These are phyloP conservation scores for Pseudognaphalium luteoalbum DNA, from an alignment of 129 eudicot genomes.

Conservation along the genomic window DNA sequence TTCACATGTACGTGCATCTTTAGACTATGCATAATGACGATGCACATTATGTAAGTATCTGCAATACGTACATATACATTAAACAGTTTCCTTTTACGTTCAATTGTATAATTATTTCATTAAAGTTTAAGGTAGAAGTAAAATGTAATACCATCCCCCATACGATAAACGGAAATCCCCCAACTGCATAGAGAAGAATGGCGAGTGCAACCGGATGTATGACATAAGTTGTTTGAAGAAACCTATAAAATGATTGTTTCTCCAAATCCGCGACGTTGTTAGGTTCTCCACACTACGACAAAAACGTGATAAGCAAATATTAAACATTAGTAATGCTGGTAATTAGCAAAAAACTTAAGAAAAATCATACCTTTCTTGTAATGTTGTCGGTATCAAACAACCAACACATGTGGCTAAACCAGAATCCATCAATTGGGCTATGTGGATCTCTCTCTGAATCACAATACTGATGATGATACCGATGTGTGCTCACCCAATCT, in stretches of 20 bases:
- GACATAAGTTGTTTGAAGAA: slow-evolving; percentile 3
- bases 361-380: slow-evolving; percentile 16
- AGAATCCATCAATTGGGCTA: slow-evolving; percentile 41
- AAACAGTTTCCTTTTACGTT: background rate
- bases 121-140: background rate
- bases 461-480: slow-evolving; percentile 44
- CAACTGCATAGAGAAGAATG: slow-evolving; percentile 8
- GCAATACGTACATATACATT: background rate
- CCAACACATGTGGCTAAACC: slow-evolving; percentile 49
- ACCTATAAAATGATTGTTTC: slow-evolving; percentile 10
- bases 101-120: background rate
- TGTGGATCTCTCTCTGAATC: slow-evolving; percentile 42
- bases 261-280: background rate
- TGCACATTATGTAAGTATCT: background rate
- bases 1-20: background rate
- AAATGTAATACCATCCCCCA: slow-evolving; percentile 11
- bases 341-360: background rate
- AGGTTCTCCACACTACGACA: slow-evolving; percentile 26
- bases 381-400: slow-evolving; percentile 28
- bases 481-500: slow-evolving; percentile 51
- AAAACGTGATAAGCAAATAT: background rate
- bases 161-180: slow-evolving; percentile 14
- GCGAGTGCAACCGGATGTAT: slow-evolving; percentile 5
- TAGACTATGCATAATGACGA: background rate
- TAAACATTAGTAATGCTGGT: background rate